Evolutionary conservation across 495 filamentous ascomycete genomes (phyloP), one percentile per base, ranked within the genome.

Genomic region (Aspergillus campestris): DNA sequence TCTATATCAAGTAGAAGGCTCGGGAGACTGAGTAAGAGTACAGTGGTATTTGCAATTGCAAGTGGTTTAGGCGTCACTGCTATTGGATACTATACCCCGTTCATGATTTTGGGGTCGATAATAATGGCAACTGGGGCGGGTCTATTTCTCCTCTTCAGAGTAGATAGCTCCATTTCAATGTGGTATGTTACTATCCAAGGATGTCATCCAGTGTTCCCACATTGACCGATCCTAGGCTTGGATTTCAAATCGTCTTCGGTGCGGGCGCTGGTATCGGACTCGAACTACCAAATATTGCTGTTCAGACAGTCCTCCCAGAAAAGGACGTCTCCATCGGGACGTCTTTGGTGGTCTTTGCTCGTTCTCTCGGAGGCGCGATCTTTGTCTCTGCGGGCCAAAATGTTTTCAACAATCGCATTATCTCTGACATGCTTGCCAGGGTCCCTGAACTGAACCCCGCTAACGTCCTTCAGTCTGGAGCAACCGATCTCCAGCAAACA

Each of bases 71-170:
- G 42, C 67, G n/a, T 71, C 79, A 73, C 73, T 5, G 44, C 65
- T 5, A 52, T 77, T 35, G 82, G 83, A 1, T 82, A 85, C 53
- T 83, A 84, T 61, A 69, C 73, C 2, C 80, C 81, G 7, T 78
- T 78, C 55, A 77, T 84, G 64, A 62, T 79, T 18, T 40, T 65
- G 9, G 65, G 70, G 5, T 57, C 71, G 12, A 60, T 71, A 15
- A 14, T 86, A 8, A 53, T 64, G 14, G 48, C 78, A 0, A 56
- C 85, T 45, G 84, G 82, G 13, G 69, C 67, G 9, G 84, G 80
- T 0, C 62, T 87, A 7, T 52, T 85, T 7, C 72, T 67, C 1
- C 83, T 73, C 3, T 77, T 78, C 38, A 49, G 60, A n/a, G 61
- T 69, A 0, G 57, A 73, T 48, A 74, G 70, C 0, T 42, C 51